phyloP scores from a whole-genome alignment of 768 basidiomycete genomes.

The Dacryopinax primogenitus region DNA sequence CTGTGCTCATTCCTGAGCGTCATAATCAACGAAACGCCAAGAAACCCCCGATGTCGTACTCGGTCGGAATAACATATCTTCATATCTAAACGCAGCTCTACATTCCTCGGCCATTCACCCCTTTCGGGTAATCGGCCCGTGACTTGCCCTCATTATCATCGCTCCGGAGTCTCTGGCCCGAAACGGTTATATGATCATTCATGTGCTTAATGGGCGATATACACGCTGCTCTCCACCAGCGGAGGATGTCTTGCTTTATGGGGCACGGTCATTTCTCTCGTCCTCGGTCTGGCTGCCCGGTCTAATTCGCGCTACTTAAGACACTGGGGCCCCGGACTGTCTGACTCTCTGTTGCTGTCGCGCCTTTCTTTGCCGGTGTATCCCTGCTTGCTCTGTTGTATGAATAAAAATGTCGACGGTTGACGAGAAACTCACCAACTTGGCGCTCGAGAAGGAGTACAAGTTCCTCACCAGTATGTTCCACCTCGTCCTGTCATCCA shows the following conservation, averaged over 20 bases:
- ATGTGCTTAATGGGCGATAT: not conserved
- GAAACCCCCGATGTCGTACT: no score
- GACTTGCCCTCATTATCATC: no score
- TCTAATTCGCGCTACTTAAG: not conserved
- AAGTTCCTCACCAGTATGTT: constrained; percentile 3
- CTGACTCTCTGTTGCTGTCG: not conserved
- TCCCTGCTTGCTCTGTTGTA: not conserved
- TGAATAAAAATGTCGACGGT: not conserved
- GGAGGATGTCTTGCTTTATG: not conserved
- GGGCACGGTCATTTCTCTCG: no score
- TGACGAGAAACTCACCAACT: not conserved
- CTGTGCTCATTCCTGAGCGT: no score
- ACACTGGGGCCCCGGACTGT: not conserved
- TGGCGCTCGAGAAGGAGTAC: not conserved
- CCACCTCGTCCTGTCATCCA: not conserved
- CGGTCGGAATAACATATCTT: no score
- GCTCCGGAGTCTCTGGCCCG: not conserved
- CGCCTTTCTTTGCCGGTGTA: not conserved
- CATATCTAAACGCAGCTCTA: not conserved
- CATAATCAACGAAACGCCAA: no score
- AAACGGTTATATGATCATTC: not conserved
- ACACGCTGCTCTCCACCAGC: not conserved
- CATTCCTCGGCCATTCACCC: not conserved
- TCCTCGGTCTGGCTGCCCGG: no score
- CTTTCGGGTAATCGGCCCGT: not conserved